Evolutionary conservation across 2,329 filamentous ascomycete genomes (phyloP), one percentile per base, ranked within the genome.

Genomic region (Alternaria arbusti): DNA sequence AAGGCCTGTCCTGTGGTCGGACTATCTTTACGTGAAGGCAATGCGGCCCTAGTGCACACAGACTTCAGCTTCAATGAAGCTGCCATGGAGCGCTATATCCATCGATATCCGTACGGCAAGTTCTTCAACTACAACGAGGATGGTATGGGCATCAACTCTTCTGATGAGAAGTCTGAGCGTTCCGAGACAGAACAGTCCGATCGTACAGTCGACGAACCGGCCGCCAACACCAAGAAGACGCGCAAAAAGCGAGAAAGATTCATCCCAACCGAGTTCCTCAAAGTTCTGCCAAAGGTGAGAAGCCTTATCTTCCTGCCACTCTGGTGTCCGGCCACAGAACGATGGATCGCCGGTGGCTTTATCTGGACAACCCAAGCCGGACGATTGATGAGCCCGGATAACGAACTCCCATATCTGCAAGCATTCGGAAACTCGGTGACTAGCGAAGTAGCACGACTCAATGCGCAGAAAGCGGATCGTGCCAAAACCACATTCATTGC

Each of bases 401-500:
- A 72, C 30, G 77, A 80, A 43, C 68, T 80, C 4, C 72, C 72
- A 2, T 80, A 76, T 46, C 66, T 80, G 1, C 74, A 75, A 55
- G 75, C 77, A 1, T 79, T 80, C 59, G 74, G 76, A 2, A 74
- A 78, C 58, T 74, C 69, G 23, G 74, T 80, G 44, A 78, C 76
- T 7, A 74, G 69, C 43, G 76, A 79, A 65, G 63, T 79, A 7
- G 72, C 70, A 11, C 74, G 77, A 17, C 44, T 76, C 11, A 74
- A 74, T 40, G 76, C 73, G 3, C 72, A 74, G 46, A 75, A 71
- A 47, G 70, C 74, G 4, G 74, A 78, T 22, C 74, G 75, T 44
- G 74, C 76, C 4, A 82, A 82, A 59, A 78, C 78, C 2, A 79
- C 80, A 6, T 81, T 83, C 55, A 77, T 83, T 32, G 78, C 79